Base-by-base conservation (phyloP, 441 rosid genomes). In the Pelargonium fulgidum region DNA sequence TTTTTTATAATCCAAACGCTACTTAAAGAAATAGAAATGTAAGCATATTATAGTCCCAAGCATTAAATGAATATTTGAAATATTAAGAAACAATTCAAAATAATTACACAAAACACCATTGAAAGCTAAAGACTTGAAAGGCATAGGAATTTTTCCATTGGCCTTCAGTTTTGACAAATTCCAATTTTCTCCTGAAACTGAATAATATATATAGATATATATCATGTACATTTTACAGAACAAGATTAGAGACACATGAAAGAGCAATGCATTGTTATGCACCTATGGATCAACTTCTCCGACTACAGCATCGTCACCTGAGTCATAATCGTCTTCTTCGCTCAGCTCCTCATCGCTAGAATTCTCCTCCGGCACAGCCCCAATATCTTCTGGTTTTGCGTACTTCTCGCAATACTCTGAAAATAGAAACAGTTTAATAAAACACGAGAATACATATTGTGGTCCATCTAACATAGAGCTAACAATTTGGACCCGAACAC, bases 331-430 rank as follows among this genome's bases (percentile, higher is more conserved):
- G 19, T 89, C 94, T 70, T 86, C 98, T 70, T 86, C 98, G 14
- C 93, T 93, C 78, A 88, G 72, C 79, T 93, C 98, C 70, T 89
- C 97, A 20, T 91, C 98, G 7, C 92, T 87, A 10, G 93, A 91
- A 64, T 84, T 81, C 39, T 85, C 91, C 75, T 89, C 96, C 7
- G 72, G 69, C 41, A 78, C 89, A 13, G 78, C 82, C 3, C 86
- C 87, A 13, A 75, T 54, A 41, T 86, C 91, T 80, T 86, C 91
- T 1, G 92, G 82, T 75, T 87, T 93, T 3, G 97, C 97, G 74
- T 89, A 88, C 77, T 88, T 89, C 83, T 91, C 93, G 67, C 89
- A 82, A 68, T 85, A 89, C 76, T 93, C 97, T 93, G 85, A 61
- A 63, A 47, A 68, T 64, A 5, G 26, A 19, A 69, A 69, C 12